Evolutionary conservation across 2,329 filamentous ascomycete species (phyloP), one percentile per base, ranked within the genome.

Genomic region (Botryosphaeria dothidea): DNA sequence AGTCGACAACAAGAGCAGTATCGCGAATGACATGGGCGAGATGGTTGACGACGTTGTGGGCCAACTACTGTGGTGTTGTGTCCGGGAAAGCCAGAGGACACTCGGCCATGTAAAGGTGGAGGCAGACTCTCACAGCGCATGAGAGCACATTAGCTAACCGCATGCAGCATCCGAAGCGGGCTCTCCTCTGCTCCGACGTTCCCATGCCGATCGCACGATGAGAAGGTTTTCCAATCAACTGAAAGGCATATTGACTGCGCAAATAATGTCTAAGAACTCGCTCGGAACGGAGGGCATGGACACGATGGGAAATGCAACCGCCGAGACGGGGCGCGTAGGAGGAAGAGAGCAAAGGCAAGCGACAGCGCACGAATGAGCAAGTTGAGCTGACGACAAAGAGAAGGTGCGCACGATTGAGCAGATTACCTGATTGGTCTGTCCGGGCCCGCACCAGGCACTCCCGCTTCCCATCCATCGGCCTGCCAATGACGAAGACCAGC

Each of bases 361-460:
- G 29, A 11, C 51, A 41, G 51, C 52, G 34, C 36, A 43, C 13
- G 34, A 57, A 38, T 60, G 56, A 60, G 56, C 56, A 60, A 23
- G 38, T 60, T 60, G 41, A 9, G 38, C 25, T 34, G 56, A 31
- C 38, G 11, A 11, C 13, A 17, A 19, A 17, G 4, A 2, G 36
- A 1, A 6, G 3, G 2, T 46, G 56, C 56, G 56, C 56, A 46
- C 56, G 38, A 60, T 60, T 46, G 56, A 60, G 56, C 56, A 60
- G 25, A 46, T 60, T 60, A 46, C 38, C 17, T 34, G 56, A 58
- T 58, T 46, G 56, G 56, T 23, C 19, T 13, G 15, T 11, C 45
- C 4, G 19, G 19, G 19, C 45, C 21, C 23, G 13, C 23, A 4
- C 46, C 21, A n/a, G n/a, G n/a, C n/a, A n/a, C n/a, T n/a, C n/a